Conservation (phyloP, 345 rosid genomes). For the Excoecaria cochinchinensis region DNA sequence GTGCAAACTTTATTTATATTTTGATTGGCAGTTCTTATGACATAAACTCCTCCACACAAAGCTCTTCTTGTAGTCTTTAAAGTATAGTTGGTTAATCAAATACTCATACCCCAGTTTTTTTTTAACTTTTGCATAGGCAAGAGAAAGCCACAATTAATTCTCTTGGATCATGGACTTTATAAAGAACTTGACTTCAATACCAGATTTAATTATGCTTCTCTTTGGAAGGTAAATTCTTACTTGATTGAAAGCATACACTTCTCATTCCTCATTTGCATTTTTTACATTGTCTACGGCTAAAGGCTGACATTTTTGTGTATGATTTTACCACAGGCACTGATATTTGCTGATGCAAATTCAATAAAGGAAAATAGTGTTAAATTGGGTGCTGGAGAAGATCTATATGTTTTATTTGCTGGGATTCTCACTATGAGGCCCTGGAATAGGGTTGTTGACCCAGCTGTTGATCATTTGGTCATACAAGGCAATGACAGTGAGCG, state of each 20-base stretch:
- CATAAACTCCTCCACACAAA: neutral
- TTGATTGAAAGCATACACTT: neutral
- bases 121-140: slow-evolving; percentile 37
- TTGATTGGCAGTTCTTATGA: too few relatives aligned
- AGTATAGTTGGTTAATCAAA: neutral
- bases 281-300: slow-evolving; percentile 12
- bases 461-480: slow-evolving; percentile 88
- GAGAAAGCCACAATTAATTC: slow-evolving; percentile 80
- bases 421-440: slow-evolving; percentile 94
- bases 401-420: slow-evolving; percentile 75
- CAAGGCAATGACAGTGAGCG: slow-evolving; percentile 63
- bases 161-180: slow-evolving; percentile 89
- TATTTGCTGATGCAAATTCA: slow-evolving; percentile 79
- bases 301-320: slow-evolving; percentile 3
- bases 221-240: slow-evolving; percentile 64
- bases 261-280: neutral
- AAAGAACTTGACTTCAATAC: slow-evolving; percentile 78
- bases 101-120: neutral
- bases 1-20: neutral
- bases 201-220: slow-evolving; percentile 77
- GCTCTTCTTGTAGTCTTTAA: neutral
- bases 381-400: slow-evolving; percentile 92
- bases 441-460: slow-evolving; percentile 72
- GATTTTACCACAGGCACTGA: slow-evolving; percentile 49
- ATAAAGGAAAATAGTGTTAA: slow-evolving; percentile 79